Conservation (phyloP, 108 stramenopile genomes). For the Nitzschia inconspicua region DNA sequence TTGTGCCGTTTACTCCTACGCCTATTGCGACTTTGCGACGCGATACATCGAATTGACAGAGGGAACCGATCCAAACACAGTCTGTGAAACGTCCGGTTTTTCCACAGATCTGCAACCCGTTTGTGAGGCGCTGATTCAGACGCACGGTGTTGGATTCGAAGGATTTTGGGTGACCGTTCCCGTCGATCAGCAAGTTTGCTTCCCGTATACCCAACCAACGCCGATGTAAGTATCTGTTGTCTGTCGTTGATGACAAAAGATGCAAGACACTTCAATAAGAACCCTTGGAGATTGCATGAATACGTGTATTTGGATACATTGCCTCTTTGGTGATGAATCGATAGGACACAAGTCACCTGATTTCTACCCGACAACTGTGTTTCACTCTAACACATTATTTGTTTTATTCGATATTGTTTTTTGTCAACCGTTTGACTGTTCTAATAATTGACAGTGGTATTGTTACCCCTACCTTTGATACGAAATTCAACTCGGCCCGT, state of each 20-base stretch:
- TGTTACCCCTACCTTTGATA: background rate
- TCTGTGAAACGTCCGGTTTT: background rate
- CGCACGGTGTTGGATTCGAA: background rate
- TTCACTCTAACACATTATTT: too few relatives aligned
- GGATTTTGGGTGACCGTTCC: slow-evolving; percentile 1
- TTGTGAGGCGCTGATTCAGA: background rate
- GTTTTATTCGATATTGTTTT: too few relatives aligned
- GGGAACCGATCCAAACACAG: background rate
- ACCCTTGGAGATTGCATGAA: too few relatives aligned
- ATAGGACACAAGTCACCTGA: too few relatives aligned
- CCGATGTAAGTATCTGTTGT: too few relatives aligned
- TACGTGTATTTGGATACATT: too few relatives aligned
- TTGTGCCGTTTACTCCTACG: background rate
- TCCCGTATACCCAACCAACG: background rate
- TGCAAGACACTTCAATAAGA: too few relatives aligned
- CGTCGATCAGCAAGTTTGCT: background rate
- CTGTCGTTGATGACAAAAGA: too few relatives aligned
- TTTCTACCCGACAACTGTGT: too few relatives aligned
- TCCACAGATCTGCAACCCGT: background rate
- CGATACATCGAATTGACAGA: background rate
- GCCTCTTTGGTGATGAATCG: too few relatives aligned
- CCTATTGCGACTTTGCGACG: background rate
- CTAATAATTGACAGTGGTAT: too few relatives aligned
- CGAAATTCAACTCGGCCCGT: background rate
- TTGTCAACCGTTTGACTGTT: too few relatives aligned